These are phyloP conservation scores for Penicillium palitans DNA, from an alignment of 2,329 filamentous ascomycete species.

Conservation along the genomic window DNA sequence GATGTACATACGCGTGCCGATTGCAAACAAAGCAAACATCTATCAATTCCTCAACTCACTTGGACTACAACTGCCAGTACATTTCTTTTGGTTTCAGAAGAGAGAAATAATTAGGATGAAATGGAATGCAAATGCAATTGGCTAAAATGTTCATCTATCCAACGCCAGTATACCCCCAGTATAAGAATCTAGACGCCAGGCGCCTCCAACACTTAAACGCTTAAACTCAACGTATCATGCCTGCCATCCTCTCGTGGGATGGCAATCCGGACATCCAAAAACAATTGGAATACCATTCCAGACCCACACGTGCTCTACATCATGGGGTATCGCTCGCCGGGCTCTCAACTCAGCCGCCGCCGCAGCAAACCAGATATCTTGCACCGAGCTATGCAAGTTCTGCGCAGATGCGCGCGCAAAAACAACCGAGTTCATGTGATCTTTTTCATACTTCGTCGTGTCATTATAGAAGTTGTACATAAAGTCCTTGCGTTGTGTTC, in stretches of 20 bases:
- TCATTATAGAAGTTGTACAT: slow-evolving; percentile 47
- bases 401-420: slow-evolving; percentile 34
- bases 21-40: slow-evolving; percentile 26
- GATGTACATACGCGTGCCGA: slow-evolving; percentile 15
- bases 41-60: background rate
- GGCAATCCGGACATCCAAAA: slow-evolving; percentile 40
- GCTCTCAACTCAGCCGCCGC: slow-evolving; percentile 34
- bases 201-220: slow-evolving; percentile 17
- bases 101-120: background rate
- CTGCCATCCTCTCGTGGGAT: slow-evolving; percentile 31
- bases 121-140: background rate
- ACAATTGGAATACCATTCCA: slow-evolving; percentile 39
- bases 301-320: slow-evolving; percentile 35
- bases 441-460: slow-evolving; percentile 38
- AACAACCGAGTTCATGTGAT: slow-evolving; percentile 41
- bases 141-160: background rate
- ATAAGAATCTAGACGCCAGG: slow-evolving; percentile 9
- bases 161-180: slow-evolving; percentile 5
- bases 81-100: background rate
- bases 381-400: slow-evolving; percentile 34
- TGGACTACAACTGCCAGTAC: background rate
- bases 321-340: slow-evolving; percentile 35
- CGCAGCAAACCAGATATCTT: slow-evolving; percentile 45
- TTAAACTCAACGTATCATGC: slow-evolving; percentile 26
- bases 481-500: slow-evolving; percentile 44